Conservation (phyloP, 2,329 filamentous ascomycete genomes). For the Paraphoma sp. region DNA sequence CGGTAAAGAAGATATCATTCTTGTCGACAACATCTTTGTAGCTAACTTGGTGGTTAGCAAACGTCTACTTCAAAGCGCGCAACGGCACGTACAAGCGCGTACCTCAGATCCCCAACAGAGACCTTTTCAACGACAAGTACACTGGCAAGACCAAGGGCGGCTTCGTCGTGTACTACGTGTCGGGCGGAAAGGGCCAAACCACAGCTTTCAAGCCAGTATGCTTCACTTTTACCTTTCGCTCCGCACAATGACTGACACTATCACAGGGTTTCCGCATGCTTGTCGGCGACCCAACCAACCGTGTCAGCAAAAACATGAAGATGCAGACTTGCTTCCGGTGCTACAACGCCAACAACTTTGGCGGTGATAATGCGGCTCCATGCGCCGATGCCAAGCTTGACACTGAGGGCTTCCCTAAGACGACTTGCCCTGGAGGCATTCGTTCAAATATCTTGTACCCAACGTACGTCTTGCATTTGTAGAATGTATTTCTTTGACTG, state of each 20-base stretch:
- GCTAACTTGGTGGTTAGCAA: slow-evolving; percentile 7
- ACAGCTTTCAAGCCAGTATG: slow-evolving; percentile 52
- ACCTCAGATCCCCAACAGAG: slow-evolving; percentile 33
- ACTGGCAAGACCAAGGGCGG: slow-evolving; percentile 47
- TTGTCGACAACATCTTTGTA: too few species aligned
- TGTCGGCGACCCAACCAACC: slow-evolving; percentile 47
- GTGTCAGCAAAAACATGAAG: slow-evolving; percentile 26
- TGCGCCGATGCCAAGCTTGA: slow-evolving; percentile 29
- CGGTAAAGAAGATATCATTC: neutral
- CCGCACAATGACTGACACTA: too few species aligned
- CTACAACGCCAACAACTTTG: slow-evolving; percentile 53
- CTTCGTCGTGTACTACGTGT: slow-evolving; percentile 58
- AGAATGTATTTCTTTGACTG: too few species aligned
- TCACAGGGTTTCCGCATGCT: slow-evolving; percentile 50
- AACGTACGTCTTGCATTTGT: neutral
- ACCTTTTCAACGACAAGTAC: slow-evolving; percentile 37
- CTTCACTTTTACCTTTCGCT: too few species aligned
- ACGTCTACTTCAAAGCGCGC: slow-evolving; percentile 41
- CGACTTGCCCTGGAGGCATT: slow-evolving; percentile 27
- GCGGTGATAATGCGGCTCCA: slow-evolving; percentile 50
- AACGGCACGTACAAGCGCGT: slow-evolving; percentile 44
- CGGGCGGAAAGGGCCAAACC: slow-evolving; percentile 48
- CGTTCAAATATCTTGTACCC: slow-evolving; percentile 33
- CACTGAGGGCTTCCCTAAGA: slow-evolving; percentile 21
- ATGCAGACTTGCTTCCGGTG: slow-evolving; percentile 55